phyloP scores from a whole-genome alignment of 2,329 filamentous ascomycete species.

The Ophiostoma sp. region DNA sequence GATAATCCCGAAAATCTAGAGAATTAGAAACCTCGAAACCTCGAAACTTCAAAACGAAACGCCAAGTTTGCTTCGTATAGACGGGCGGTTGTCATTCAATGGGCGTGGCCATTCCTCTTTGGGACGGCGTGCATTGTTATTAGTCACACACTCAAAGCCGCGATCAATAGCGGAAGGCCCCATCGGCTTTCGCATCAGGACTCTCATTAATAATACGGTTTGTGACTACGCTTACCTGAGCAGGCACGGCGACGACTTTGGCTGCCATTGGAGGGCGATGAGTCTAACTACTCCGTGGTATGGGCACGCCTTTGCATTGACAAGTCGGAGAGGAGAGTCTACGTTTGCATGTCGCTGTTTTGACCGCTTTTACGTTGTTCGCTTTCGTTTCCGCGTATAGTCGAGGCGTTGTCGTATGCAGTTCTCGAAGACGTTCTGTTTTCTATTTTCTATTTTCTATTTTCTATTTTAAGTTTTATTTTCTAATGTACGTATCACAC shows the following conservation, averaged over 20 bases:
- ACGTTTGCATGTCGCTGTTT: not conserved
- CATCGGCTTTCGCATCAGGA: not conserved
- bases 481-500: not conserved
- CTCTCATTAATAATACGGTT: not conserved
- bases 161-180: not conserved
- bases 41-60: not conserved
- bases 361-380: slow-evolving; percentile 6
- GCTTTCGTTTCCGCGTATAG: not conserved
- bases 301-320: not conserved
- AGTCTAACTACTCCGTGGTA: not conserved
- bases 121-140: slow-evolving; percentile 15
- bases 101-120: slow-evolving; percentile 24
- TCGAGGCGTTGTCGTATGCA: not conserved
- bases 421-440: not conserved
- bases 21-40: no score
- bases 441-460: not conserved
- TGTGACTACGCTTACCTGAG: not conserved
- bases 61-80: not conserved
- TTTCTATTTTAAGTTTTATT: not conserved
- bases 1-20: not conserved
- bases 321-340: not conserved
- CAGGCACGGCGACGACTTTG: not conserved
- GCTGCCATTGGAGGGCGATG: no score
- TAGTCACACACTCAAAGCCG: slow-evolving; percentile 33
- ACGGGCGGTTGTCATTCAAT: slow-evolving; percentile 20